These are phyloP conservation scores for Hypoxylon perforatum DNA, from an alignment of 495 filamentous ascomycete species.

Conservation along the genomic window DNA sequence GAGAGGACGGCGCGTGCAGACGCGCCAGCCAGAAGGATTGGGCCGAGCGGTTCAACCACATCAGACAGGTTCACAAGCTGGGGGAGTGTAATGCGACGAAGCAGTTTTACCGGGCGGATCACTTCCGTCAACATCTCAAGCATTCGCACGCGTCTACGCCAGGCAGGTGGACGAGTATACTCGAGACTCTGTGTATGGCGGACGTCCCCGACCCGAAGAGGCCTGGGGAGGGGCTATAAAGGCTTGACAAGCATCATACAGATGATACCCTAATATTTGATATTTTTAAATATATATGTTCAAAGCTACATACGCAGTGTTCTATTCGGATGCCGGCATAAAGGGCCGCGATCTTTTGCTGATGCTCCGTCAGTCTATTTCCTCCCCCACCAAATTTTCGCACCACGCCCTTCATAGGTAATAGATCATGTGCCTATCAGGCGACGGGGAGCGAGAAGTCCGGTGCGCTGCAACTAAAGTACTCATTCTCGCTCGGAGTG, in stretches of 20 bases:
- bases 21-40: slow-evolving; percentile 24
- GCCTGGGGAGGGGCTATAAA: neutral
- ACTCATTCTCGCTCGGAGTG: neutral
- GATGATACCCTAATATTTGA: neutral
- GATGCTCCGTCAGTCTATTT: too few species aligned
- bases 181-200: slow-evolving; percentile 83
- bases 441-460: slow-evolving; percentile 2
- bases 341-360: too few species aligned
- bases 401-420: too few species aligned
- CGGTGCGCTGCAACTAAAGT: slow-evolving; percentile 2
- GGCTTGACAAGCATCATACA: neutral
- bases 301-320: too few species aligned
- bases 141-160: slow-evolving; percentile 76
- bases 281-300: too few species aligned
- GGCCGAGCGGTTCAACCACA: slow-evolving; percentile 64
- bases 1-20: slow-evolving; percentile 67
- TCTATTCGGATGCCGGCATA: too few species aligned
- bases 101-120: slow-evolving; percentile 88
- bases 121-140: slow-evolving; percentile 90
- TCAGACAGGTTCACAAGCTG: slow-evolving; percentile 79
- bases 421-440: neutral
- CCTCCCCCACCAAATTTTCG: too few species aligned
- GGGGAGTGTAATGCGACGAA: slow-evolving; percentile 87
- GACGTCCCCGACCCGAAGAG: slow-evolving; percentile 50
- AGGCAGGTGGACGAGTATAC: slow-evolving; percentile 85